Base-by-base conservation (phyloP, 805 yeast species). In the Metschnikowia sp. region DNA sequence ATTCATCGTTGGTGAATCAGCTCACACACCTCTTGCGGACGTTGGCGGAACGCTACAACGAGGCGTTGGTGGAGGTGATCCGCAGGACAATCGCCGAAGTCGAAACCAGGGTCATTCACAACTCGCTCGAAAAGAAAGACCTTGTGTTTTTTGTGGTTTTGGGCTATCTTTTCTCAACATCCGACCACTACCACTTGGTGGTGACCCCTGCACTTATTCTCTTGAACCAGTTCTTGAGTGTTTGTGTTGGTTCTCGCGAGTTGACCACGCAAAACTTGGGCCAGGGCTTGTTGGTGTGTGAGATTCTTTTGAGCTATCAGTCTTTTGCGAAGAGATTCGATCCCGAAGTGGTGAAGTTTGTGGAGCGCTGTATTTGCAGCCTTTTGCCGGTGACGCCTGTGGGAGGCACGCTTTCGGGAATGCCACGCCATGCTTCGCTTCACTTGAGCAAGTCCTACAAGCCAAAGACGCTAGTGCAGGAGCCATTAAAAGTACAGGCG, bases 131-230 rank as follows among this genome's bases (percentile, higher is more conserved):
- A 39, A 47, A 55, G 29, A 50, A 62, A 47, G 96, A 90, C 60
- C 66, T 89, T 49, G 66, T 88, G 6, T 79, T 86, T 50, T 87
- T 84, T 59, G 74, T 82, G 0, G 57, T 89, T 5, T 74, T 91
- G 48, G 97, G 97, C 7, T 72, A 77, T 45, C 62, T 90, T 4
- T 94, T 86, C 61, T 91, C 99, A 0, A 89, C 97, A 0, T 94
- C 99, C 0, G 99, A 94, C 72, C 91, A 89, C 62, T 92, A 87
- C 67, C 99, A 94, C 72, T 74, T 90, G 49, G 86, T 94, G 10
- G 91, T 84, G 4, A 91, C 97, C 0, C 96, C 97, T 3, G 77
- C 92, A 2, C 70, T 81, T 30, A 77, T 94, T 32, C 67, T 88
- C 35, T 81, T 89, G 72, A 79, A 84, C 41, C 92, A 88, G 64